Evolutionary conservation across 1,284 basidiomycete species (phyloP).

Genomic region (Puccinia polysora): DNA sequence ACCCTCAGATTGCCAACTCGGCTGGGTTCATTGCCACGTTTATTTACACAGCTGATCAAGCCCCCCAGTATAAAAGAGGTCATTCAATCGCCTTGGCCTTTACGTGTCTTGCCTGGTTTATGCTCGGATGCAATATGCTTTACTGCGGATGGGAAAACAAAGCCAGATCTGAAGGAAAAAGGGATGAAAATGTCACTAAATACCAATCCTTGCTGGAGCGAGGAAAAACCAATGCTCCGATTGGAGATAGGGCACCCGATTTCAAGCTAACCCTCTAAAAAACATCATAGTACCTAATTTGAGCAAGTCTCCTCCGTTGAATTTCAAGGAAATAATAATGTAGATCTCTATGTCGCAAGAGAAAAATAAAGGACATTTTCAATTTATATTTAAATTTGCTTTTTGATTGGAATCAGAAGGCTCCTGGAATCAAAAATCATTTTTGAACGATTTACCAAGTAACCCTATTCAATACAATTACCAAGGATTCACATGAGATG

Average conservation of each 20-base stretch:
- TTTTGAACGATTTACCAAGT: too few relatives aligned
- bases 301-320: too few relatives aligned
- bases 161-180: slow-evolving; percentile 45
- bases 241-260: slow-evolving; percentile 48
- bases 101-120: slow-evolving; percentile 24
- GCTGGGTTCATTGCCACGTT: slow-evolving; percentile 38
- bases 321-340: too few relatives aligned
- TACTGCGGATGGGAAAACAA: slow-evolving; percentile 49
- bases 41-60: slow-evolving; percentile 43
- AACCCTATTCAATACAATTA: too few relatives aligned
- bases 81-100: slow-evolving; percentile 30
- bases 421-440: too few relatives aligned
- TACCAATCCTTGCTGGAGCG: slow-evolving; percentile 47
- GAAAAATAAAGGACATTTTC: too few relatives aligned
- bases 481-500: too few relatives aligned
- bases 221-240: slow-evolving; percentile 48
- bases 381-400: too few relatives aligned
- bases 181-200: slow-evolving; percentile 46
- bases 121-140: slow-evolving; percentile 27
- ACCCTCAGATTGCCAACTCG: slow-evolving; percentile 27
- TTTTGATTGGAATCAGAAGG: too few relatives aligned
- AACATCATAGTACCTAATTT: too few relatives aligned
- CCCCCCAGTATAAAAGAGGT: slow-evolving; percentile 17
- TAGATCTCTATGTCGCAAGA: too few relatives aligned
- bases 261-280: slow-evolving; percentile 35